Base-by-base conservation (phyloP, 2,329 filamentous ascomycete genomes). In the Rhynchosporium graminicola region DNA sequence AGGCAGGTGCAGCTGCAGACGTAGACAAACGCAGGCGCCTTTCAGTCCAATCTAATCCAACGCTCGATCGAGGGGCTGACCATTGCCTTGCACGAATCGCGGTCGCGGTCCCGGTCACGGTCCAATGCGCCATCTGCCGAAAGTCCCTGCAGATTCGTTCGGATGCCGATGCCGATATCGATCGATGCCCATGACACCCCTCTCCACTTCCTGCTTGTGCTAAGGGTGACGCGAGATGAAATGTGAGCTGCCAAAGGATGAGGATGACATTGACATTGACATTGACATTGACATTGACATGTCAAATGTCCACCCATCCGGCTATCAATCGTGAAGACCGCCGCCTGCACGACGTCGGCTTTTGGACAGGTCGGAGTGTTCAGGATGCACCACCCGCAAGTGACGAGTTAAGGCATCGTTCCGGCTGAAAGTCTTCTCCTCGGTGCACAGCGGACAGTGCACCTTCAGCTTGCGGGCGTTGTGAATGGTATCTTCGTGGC, bases 401-500 rank as follows among this genome's bases (percentile, higher is more conserved):
- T 99, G 95, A 64, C 95, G 83, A 13, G 94, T 98, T 54, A 98
- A 82, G 1, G 95, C 95, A 79, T 99, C 95, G 67, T 94, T 95
- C 62, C 95, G 87, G 70, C 92, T 97, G 74, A 99, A 99, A 0
- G 92, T 96, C 83, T 98, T 98, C 73, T 98, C 94, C 71, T 98
- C 93, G 1, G 91, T 92, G 77, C 95, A 99, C 54, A 97, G 79
- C 66, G 93, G 87, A 77, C 95, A 99, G 50, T 92, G 88, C 7
- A 97, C 92, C 80, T 98, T 98, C 76, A 93, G 88, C 81, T 97
- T 97, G 71, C 91, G 87, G 0, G 87, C 88, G 71, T 97, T 97
- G 82, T 98, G 95, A 67, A 98, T 98, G 0, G 95, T 98, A 69
- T 97, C 94, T 76, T 99, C 95, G 74, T 99, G 95, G 28, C 95